Evolutionary conservation across 2,329 filamentous ascomycete genomes (phyloP).

Genomic region (Cladosporium sphaerospermum): DNA sequence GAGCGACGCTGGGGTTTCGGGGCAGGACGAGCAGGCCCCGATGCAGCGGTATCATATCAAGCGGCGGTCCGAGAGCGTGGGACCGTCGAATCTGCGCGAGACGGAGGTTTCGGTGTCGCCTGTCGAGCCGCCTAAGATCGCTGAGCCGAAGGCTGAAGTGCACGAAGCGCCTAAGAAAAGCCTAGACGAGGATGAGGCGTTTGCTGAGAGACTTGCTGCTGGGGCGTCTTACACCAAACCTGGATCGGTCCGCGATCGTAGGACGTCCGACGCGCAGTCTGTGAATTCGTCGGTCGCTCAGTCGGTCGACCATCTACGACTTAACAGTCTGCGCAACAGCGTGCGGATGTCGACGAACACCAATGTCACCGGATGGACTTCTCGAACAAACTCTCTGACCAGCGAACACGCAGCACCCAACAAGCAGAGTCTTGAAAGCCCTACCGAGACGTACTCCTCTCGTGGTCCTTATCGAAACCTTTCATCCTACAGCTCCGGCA

Average conservation of each 20-base stretch:
- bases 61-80: background rate
- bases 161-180: background rate
- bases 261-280: conserved; percentile 20
- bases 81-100: background rate
- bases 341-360: conserved; percentile 27
- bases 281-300: conserved; percentile 19
- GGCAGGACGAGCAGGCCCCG: background rate
- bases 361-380: conserved; percentile 18
- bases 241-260: background rate
- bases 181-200: conserved; percentile 7
- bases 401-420: conserved; percentile 17
- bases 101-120: background rate
- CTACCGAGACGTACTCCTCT: conserved; percentile 12
- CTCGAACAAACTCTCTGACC: conserved; percentile 24
- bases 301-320: conserved; percentile 23
- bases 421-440: conserved; percentile 14
- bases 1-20: background rate
- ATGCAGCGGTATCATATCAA: conserved; percentile 8
- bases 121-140: background rate
- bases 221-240: conserved; percentile 2
- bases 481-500: conserved; percentile 19
- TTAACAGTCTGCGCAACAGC: conserved; percentile 25
- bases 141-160: background rate
- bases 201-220: conserved; percentile 5
- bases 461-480: conserved; percentile 19